Evolutionary conservation across 768 basidiomycete species (phyloP), one percentile per base, ranked within the genome.

Genomic region (Russula sp.): DNA sequence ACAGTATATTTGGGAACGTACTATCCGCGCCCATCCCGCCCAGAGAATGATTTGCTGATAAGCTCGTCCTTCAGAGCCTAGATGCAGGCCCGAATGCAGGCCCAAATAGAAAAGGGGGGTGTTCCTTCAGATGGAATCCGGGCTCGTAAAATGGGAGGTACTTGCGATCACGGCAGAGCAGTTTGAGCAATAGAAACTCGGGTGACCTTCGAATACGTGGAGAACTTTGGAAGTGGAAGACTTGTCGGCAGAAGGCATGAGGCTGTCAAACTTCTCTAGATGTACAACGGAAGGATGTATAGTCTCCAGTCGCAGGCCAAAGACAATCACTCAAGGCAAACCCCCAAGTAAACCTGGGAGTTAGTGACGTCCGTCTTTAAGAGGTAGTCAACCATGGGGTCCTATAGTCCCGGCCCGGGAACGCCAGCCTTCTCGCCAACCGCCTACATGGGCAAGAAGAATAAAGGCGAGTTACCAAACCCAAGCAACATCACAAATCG

Each of bases 31-130:
- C 90, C 90, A 53, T 93, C 91, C 70, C 91, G 78, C 6, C 90
- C 90, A 30, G 89, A 87, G 76, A 93, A 93, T 0, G 89, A 78
- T 71, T 92, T 93, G 77, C 88, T 90, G 65, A 93, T 90, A 24
- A 92, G 75, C 69, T 92, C 90, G 67, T 93, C 91, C 73, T 92
- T 90, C 18, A 93, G 78, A 24, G 86, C 83, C 90, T 92, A 63
- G 11, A 40, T 18, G 38, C 3, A 40, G 6, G 38, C 13, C 9
- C 32, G 10, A 32, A 36, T 22, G 32, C 53, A 44, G 14, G 60
- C 20, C 13, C 24, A 6, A 34, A 22, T 40, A 26, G 49, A 51
- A 49, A 49, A n/a, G n/a, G n/a, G n/a, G 28, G 46, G 40, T 57
- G 52, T 24, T 28, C 16, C 63, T 10, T 32, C 46, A 59, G 60